Base-by-base conservation (phyloP, 2,329 filamentous ascomycete genomes). In the Fusarium chaquense region DNA sequence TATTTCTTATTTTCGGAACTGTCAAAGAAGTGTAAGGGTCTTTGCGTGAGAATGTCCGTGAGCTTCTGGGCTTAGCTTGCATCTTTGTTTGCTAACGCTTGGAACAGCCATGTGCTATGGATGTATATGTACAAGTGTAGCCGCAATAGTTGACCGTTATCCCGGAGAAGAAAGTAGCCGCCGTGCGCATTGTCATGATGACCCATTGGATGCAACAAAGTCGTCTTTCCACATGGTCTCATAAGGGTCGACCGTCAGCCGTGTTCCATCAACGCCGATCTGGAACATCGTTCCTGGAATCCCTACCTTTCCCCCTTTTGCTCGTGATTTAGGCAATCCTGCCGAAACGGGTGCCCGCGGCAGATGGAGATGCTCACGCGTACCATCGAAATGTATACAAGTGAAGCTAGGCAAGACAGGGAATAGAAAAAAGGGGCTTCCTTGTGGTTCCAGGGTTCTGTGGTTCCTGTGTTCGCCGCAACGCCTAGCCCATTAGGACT, bases 321-420 rank as follows among this genome's bases (percentile, higher is more conserved):
- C 47, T 47, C 53, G 58, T 57, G 38, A 58, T 51, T 69, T 38
- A 41, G 62, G 55, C 24, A 57, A 56, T 65, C 58, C 61, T 43
- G 41, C 57, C 57, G 46, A 64, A 52, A 54, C 40, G 60, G 51
- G 46, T 44, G 41, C 59, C 53, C 40, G 61, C 41, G 55, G 57
- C 45, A 72, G 67, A 74, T 69, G 69, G 52, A 57, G 67, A 70
- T 70, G 67, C 67, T 65, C 67, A 57, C 63, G 41, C 62, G 44
- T 58, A 40, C n/a, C n/a, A 40, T 40, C 13, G 35, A 16, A 36
- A 22, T 16, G n/a, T 52, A 13, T 35, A 52, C 35, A 38, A 44
- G 45, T 49, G 41, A 41, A 28, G 43, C 47, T 38, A 62, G 43
- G 59, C 36, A 22, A 38, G 38, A 36, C 36, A 57, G 28, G 53